Evolutionary conservation across 768 basidiomycete genomes (phyloP).

Genomic region (Hypholoma sublateritium): DNA sequence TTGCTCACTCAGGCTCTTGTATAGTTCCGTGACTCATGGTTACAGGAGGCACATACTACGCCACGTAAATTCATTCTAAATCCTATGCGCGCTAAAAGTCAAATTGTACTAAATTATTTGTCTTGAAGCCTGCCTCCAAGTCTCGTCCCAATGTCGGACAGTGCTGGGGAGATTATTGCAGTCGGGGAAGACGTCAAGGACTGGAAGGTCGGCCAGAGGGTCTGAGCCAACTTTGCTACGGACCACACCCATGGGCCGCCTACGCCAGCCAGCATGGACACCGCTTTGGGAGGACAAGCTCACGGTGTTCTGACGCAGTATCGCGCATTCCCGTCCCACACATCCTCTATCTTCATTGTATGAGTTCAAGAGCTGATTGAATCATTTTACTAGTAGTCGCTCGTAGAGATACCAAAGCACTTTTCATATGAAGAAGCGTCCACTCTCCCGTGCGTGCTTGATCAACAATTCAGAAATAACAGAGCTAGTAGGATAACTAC

Average conservation of each 20-base stretch:
- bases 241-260: slow-evolving; percentile 48
- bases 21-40: slow-evolving; percentile 53
- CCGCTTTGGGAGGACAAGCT: slow-evolving; percentile 44
- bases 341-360: background rate
- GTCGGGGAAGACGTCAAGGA: slow-evolving; percentile 41
- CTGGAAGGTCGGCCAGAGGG: slow-evolving; percentile 56
- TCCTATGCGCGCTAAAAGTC: background rate
- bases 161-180: slow-evolving; percentile 57
- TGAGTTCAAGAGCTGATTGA: background rate
- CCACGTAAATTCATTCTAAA: slow-evolving; percentile 18
- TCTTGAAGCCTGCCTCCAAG: slow-evolving; percentile 14
- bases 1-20: background rate
- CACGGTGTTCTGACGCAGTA: slow-evolving; percentile 59
- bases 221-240: slow-evolving; percentile 52
- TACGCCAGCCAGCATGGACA: slow-evolving; percentile 27
- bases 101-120: background rate
- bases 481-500: too few species aligned
- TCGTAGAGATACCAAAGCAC: slow-evolving; percentile 55
- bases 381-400: slow-evolving; percentile 29
- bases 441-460: slow-evolving; percentile 49
- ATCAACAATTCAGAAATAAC: too few species aligned
- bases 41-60: slow-evolving; percentile 36
- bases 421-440: slow-evolving; percentile 65
- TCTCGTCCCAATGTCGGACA: slow-evolving; percentile 45
- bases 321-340: slow-evolving; percentile 36